A percentile compares a stretch with the other conserved stretches of the same genome.
These are phyloP conservation scores for Recurvomyces mirabilis DNA, from an alignment of 495 filamentous ascomycete species.

Conservation along the genomic window DNA sequence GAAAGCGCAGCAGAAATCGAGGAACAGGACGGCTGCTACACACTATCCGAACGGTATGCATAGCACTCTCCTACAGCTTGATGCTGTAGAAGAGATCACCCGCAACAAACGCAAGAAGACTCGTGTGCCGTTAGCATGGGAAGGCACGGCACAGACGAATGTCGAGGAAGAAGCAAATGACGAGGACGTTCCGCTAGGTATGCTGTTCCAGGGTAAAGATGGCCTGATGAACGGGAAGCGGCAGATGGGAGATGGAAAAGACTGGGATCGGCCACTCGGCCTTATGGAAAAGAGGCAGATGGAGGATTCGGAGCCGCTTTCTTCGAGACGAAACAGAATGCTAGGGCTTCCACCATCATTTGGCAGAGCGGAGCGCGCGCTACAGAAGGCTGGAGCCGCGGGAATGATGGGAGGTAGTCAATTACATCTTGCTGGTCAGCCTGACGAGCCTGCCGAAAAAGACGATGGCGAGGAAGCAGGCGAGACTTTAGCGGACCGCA, in stretches of 20 bases:
- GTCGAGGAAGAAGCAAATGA: constrained; percentile 47
- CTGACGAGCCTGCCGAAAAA: constrained; percentile 28
- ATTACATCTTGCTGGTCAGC: constrained; percentile 9
- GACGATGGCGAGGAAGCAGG: constrained; percentile 44
- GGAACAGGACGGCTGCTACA: constrained; percentile 56
- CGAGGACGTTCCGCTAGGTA: constrained; percentile 75
- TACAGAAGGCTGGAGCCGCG: neutral
- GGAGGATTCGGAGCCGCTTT: constrained; percentile 87
- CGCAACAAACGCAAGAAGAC: constrained; percentile 61
- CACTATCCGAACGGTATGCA: constrained; percentile 67
- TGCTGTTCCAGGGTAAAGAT: constrained; percentile 59
- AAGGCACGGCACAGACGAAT: constrained; percentile 46
- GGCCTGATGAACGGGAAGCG: constrained; percentile 42
- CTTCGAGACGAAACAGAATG: constrained; percentile 64
- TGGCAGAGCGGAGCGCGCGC: constrained; percentile 5
- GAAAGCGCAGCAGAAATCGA: constrained; percentile 68
- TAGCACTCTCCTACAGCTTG: constrained; percentile 80
- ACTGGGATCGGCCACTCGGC: constrained; percentile 57
- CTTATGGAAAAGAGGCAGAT: constrained; percentile 73
- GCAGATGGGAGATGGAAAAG: constrained; percentile 10
- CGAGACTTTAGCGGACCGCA: constrained; percentile 69
- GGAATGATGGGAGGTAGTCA: neutral
- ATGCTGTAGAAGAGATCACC: constrained; percentile 81
- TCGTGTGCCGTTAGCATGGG: constrained; percentile 81
- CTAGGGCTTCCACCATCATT: constrained; percentile 39